Conservation (phyloP, 2,329 filamentous ascomycete species). For the Fusarium clavum region DNA sequence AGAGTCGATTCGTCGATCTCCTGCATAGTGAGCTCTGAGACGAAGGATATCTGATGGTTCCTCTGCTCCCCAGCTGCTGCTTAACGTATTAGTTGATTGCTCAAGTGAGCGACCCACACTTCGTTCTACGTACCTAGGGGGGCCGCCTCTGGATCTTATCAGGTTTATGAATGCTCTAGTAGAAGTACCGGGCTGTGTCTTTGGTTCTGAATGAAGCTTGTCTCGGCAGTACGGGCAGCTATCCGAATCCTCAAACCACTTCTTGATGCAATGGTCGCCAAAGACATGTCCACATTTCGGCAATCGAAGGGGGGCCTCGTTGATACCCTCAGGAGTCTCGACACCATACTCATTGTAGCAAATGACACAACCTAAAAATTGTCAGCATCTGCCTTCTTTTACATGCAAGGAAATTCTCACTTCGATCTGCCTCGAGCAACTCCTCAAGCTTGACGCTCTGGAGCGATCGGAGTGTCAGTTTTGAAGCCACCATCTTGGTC, state of each 20-base stretch:
- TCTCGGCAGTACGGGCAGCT: conserved; percentile 74
- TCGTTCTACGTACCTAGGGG: conserved; percentile 39
- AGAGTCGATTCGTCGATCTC: conserved; percentile 29
- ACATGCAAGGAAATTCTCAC: conserved; percentile 51
- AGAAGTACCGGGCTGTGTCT: conserved; percentile 33
- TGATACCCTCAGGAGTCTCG: conserved; percentile 67
- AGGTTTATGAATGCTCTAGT: conserved; percentile 49
- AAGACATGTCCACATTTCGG: conserved; percentile 74
- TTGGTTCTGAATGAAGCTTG: conserved; percentile 66
- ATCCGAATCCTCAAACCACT: conserved; percentile 72
- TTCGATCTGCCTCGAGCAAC: conserved; percentile 60
- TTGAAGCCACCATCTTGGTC: conserved; percentile 62
- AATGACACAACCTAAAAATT: conserved; percentile 66
- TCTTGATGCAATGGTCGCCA: conserved; percentile 72
- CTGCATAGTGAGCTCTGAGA: conserved; percentile 1
- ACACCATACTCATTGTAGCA: conserved; percentile 73
- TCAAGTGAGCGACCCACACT: background rate
- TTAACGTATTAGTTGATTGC: conserved; percentile 18
- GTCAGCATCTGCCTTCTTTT: conserved; percentile 18
- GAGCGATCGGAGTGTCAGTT: conserved; percentile 59
- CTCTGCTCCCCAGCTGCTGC: conserved; percentile 18
- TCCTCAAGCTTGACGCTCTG: conserved; percentile 59
- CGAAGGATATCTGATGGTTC: conserved; percentile 36
- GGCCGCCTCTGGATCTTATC: conserved; percentile 46
- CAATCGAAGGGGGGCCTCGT: conserved; percentile 67